Evolutionary conservation across 495 filamentous ascomycete genomes (phyloP).

Genomic region (Aeminium ludgeri): DNA sequence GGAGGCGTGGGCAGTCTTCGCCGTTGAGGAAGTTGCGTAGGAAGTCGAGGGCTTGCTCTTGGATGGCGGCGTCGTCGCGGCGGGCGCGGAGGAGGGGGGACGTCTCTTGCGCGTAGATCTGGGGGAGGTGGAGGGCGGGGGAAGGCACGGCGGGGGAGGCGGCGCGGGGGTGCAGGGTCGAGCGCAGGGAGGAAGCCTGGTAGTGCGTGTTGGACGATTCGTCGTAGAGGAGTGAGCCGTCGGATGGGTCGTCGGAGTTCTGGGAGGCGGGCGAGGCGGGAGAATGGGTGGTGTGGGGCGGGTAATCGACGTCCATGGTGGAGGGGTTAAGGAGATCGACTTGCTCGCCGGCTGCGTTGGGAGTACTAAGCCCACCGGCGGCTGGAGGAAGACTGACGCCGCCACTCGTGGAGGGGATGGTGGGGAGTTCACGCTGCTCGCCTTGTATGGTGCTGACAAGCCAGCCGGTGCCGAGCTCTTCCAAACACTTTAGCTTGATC

Average conservation of each 20-base stretch:
- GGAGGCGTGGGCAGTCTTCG: slow-evolving; percentile 51
- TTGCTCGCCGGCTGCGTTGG: slow-evolving; percentile 48
- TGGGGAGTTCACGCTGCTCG: slow-evolving; percentile 30
- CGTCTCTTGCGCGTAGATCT: slow-evolving; percentile 37
- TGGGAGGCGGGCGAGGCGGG: slow-evolving; percentile 29
- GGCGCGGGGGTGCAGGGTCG: slow-evolving; percentile 1
- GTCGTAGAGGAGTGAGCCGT: slow-evolving; percentile 43
- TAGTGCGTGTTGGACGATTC: slow-evolving; percentile 23
- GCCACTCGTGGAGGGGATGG: not conserved
- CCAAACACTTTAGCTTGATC: slow-evolving; percentile 56
- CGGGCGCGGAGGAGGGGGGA: slow-evolving; percentile 42
- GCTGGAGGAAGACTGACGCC: slow-evolving; percentile 7
- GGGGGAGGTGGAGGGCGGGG: slow-evolving; percentile 25
- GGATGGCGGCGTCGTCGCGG: slow-evolving; percentile 65
- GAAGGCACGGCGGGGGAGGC: not conserved
- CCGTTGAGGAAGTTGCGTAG: slow-evolving; percentile 78
- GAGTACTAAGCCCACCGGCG: slow-evolving; percentile 21
- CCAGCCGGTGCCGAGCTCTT: slow-evolving; percentile 63
- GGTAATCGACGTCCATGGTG: slow-evolving; percentile 23
- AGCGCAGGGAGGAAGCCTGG: slow-evolving; percentile 29
- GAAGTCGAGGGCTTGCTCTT: slow-evolving; percentile 77
- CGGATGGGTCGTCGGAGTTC: slow-evolving; percentile 26
- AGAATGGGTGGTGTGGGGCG: slow-evolving; percentile 16
- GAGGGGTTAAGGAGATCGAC: slow-evolving; percentile 49
- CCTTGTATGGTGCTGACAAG: slow-evolving; percentile 33